These are phyloP conservation scores for Emergomyces orientalis DNA, from an alignment of 2,329 filamentous ascomycete genomes.

Conservation along the genomic window DNA sequence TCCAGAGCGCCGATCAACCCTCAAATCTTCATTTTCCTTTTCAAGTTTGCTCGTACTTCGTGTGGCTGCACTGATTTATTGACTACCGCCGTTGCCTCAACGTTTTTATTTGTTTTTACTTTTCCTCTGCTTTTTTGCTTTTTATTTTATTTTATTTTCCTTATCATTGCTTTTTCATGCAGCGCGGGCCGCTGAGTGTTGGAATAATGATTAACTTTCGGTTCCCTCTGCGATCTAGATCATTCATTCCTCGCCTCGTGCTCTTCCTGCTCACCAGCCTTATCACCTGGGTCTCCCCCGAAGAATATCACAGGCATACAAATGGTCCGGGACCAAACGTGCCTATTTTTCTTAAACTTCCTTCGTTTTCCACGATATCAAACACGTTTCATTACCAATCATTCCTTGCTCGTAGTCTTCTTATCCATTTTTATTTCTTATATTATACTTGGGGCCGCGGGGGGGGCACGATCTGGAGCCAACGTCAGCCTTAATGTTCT, in stretches of 20 bases:
- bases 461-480: neutral
- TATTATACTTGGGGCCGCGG: neutral
- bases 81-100: neutral
- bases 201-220: neutral
- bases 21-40: neutral
- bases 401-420: neutral
- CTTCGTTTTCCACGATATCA: neutral
- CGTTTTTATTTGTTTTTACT: neutral
- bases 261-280: neutral
- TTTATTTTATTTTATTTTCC: neutral
- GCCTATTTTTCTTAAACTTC: neutral
- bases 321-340: neutral
- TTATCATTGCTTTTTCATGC: neutral
- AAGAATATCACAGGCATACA: neutral
- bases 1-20: neutral
- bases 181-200: neutral
- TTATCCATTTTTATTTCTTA: neutral
- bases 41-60: neutral
- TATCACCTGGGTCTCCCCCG: neutral
- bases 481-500: neutral
- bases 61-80: neutral
- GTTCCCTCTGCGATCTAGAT: neutral
- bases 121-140: neutral
- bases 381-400: neutral
- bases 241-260: neutral